A percentile compares a stretch with the other conserved stretches of the same genome.
Evolutionary conservation across 1,139 yeast species (phyloP).

Genomic region (Tardiomyces depauwii): DNA sequence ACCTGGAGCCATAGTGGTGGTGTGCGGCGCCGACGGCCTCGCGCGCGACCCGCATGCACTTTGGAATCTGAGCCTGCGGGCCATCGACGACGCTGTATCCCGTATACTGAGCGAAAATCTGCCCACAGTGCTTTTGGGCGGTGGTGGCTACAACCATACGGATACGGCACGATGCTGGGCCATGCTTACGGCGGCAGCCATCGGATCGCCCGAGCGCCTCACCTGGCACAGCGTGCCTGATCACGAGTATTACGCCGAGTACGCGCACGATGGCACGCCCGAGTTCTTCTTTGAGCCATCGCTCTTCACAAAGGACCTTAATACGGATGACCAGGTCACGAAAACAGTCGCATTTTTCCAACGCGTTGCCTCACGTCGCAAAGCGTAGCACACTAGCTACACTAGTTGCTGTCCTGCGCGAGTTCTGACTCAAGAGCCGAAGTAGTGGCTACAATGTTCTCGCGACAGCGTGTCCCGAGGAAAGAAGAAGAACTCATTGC

Average conservation of each 20-base stretch:
- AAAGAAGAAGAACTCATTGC: no score
- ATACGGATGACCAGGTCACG: neutral
- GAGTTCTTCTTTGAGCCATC: neutral
- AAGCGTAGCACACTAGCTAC: no score
- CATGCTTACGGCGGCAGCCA: constrained; percentile 36
- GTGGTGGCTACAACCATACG: constrained; percentile 63
- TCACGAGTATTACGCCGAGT: constrained; percentile 35
- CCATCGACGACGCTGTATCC: constrained; percentile 32
- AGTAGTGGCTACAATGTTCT: no score
- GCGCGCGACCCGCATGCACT: constrained; percentile 46
- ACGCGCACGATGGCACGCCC: constrained; percentile 26
- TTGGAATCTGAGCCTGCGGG: constrained; percentile 57
- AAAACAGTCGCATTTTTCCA: neutral
- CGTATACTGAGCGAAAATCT: constrained; percentile 24
- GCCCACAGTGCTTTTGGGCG: constrained; percentile 48
- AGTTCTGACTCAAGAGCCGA: no score
- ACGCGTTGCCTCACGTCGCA: neutral
- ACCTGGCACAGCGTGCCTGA: constrained; percentile 41
- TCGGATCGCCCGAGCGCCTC: constrained; percentile 10
- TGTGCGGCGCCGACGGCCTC: constrained; percentile 67
- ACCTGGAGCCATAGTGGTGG: constrained; percentile 50
- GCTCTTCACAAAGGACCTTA: neutral
- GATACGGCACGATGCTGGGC: constrained; percentile 62
- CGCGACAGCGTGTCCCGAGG: no score
- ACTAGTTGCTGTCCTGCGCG: no score